Evolutionary conservation across 495 filamentous ascomycete genomes (phyloP), one percentile per base, ranked within the genome.

Genomic region (Pyrenopolyporus hunteri): DNA sequence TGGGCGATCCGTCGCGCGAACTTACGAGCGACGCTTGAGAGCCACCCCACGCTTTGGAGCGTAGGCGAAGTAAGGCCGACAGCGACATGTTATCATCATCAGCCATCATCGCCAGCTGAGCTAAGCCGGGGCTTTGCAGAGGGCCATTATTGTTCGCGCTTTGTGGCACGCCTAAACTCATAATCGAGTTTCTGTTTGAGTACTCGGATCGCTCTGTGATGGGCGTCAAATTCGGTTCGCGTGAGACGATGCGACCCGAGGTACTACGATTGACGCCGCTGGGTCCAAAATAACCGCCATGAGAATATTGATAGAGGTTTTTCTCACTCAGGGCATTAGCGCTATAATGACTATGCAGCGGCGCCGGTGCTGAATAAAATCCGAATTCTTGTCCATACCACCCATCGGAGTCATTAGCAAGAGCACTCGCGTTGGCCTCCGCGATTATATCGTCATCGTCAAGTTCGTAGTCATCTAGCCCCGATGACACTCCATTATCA

Each of bases 361-460:
- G 71, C 9, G 80, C 66, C 3, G 85, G 80, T n/a, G 85, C 83
- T 8, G 93, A 91, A 69, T 94, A 98, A 74, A 98, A 98, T n/a
- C 92, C 93, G 63, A 98, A 98, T 71, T 98, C 94, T 61, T 92
- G 88, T 2, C 94, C 95, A 69, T 98, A 98, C 76, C 92, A 93
- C 5, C 90, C 93, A 43, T 96, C 93, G 11, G 87, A 86, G 64
- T 98, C 94, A 59, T 89, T 91, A 13, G 94, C 94, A 3, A 98
- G 81, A 16, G 89, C 94, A 66, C 93, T 91, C 4, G 93, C 93
- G 63, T 98, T 98, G 14, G 94, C 94, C 20, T 89, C 94, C 0
- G 93, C 95, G 57, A 98, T 91, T 69, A 98, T 95, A 35, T 85
- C 82, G 61, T 97, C 92, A 66, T 97, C 91, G 50, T 88, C 88